Evolutionary conservation across 192 early-diverging fungal genomes (phyloP).

Genomic region (Coemansia asiatica): DNA sequence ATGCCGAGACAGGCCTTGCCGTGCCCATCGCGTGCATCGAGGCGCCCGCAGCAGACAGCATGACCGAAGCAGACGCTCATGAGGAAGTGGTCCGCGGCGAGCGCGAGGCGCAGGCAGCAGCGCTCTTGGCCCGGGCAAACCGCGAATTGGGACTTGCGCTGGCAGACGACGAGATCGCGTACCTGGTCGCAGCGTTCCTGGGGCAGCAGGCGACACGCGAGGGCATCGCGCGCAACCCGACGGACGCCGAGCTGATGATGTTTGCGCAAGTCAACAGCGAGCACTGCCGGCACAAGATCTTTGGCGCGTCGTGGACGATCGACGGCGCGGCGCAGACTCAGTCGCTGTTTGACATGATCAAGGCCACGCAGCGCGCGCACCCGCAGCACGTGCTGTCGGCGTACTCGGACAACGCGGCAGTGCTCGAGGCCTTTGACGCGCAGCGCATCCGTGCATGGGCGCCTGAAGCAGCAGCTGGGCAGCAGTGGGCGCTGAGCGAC

Average conservation of each 20-base stretch:
- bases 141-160: slow-evolving; percentile 89
- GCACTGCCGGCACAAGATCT: slow-evolving; percentile 99
- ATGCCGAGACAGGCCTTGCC: slow-evolving; percentile 10
- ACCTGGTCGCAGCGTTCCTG: slow-evolving; percentile 82
- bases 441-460: slow-evolving; percentile 43
- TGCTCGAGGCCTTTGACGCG: slow-evolving; percentile 62
- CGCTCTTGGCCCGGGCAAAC: slow-evolving; percentile 78
- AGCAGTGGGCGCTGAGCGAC: slow-evolving; percentile 35
- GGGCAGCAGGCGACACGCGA: slow-evolving; percentile 48
- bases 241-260: slow-evolving; percentile 99
- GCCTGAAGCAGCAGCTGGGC: slow-evolving; percentile 8
- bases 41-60: background rate
- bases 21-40: slow-evolving; percentile 36
- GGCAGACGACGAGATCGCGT: slow-evolving; percentile 95
- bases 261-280: slow-evolving; percentile 99
- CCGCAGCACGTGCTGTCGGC: slow-evolving; percentile 88
- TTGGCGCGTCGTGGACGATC: slow-evolving; percentile 97
- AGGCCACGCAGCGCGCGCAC: slow-evolving; percentile 82
- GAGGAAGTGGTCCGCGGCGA: slow-evolving; percentile 3
- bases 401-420: slow-evolving; percentile 98
- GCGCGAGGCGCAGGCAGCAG: slow-evolving; percentile 47
- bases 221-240: slow-evolving; percentile 79
- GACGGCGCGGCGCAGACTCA: slow-evolving; percentile 75
- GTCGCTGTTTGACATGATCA: slow-evolving; percentile 96
- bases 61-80: background rate